Evolutionary conservation across 2,329 filamentous ascomycete genomes (phyloP).

Genomic region (Colletotrichum lupini): DNA sequence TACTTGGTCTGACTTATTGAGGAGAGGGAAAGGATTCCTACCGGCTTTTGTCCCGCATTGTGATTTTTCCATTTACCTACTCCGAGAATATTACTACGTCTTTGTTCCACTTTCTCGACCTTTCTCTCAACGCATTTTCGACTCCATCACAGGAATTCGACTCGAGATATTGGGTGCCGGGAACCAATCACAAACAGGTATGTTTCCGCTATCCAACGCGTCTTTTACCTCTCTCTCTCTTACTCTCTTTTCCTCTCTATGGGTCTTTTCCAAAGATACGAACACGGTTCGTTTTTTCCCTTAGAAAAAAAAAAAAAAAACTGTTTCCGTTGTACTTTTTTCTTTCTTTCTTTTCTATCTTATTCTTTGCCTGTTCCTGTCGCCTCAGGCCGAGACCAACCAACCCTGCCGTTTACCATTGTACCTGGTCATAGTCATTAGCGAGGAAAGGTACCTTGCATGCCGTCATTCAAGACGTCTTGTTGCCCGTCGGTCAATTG

Average conservation of each 20-base stretch:
- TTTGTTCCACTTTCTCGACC: not conserved
- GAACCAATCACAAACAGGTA: not conserved
- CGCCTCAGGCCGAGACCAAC: not conserved
- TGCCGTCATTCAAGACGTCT: not conserved
- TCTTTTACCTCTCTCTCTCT: not conserved
- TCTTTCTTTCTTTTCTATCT: not conserved
- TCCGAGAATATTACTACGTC: not conserved
- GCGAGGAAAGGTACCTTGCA: not conserved
- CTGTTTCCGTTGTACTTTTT: not conserved
- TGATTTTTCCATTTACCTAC: not conserved
- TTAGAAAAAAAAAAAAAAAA: no score
- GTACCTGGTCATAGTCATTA: not conserved
- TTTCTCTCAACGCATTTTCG: slow-evolving; percentile 12
- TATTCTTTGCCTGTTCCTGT: not conserved
- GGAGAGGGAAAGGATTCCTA: not conserved
- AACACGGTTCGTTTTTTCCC: not conserved
- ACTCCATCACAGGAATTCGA: not conserved
- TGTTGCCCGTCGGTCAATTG: not conserved
- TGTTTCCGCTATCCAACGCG: not conserved
- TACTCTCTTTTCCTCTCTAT: not conserved
- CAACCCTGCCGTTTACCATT: not conserved
- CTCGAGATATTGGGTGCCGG: not conserved
- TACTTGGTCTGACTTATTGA: not conserved
- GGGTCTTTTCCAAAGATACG: no score
- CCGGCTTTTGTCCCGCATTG: slow-evolving; percentile 10